These are phyloP conservation scores for Cafeteria roenbergensis DNA, from an alignment of 108 stramenopile species.

Conservation along the genomic window DNA sequence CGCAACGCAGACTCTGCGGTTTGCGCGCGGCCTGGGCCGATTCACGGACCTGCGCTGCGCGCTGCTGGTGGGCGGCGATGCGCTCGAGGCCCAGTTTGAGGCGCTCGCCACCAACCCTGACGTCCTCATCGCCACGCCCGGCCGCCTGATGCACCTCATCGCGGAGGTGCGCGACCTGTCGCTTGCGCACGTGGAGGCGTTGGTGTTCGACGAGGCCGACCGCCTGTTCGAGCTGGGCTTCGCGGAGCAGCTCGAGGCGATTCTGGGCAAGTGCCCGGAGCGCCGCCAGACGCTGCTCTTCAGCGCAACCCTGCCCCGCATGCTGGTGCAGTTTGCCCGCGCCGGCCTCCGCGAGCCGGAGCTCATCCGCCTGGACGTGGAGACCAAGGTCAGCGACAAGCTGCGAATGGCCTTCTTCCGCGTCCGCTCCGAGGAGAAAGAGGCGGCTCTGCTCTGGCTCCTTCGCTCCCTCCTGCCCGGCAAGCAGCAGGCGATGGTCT, in stretches of 20 bases:
- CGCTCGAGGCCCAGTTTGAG: constrained; percentile 84
- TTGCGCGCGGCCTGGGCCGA: constrained; percentile 63
- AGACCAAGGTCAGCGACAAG: constrained; percentile 76
- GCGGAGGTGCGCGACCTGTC: constrained; percentile 72
- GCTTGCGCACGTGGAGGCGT: constrained; percentile 60
- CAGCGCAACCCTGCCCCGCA: constrained; percentile 86
- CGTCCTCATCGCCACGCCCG: constrained; percentile 91
- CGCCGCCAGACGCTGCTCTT: constrained; percentile 80
- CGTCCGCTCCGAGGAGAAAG: constrained; percentile 71
- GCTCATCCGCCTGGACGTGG: constrained; percentile 82
- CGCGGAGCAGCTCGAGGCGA: constrained; percentile 61
- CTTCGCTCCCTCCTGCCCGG: constrained; percentile 62
- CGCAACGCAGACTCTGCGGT: constrained; percentile 71
- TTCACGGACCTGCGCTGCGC: constrained; percentile 48
- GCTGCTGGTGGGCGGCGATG: constrained; percentile 87
- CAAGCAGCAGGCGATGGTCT: constrained; percentile 63
- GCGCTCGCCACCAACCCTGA: constrained; percentile 72
- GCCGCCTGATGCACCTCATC: constrained; percentile 87
- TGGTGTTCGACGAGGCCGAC: constrained; percentile 95
- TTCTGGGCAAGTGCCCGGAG: constrained; percentile 27
- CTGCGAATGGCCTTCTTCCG: constrained; percentile 78
- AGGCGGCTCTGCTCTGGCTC: constrained; percentile 78
- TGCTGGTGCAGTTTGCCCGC: constrained; percentile 86
- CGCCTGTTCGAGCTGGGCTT: constrained; percentile 96
- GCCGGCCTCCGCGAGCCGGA: constrained; percentile 79